A percentile compares a stretch with the other conserved stretches of the same genome.
phyloP scores from a whole-genome alignment of 805 yeast species.

The Lipomyces lipofer region DNA sequence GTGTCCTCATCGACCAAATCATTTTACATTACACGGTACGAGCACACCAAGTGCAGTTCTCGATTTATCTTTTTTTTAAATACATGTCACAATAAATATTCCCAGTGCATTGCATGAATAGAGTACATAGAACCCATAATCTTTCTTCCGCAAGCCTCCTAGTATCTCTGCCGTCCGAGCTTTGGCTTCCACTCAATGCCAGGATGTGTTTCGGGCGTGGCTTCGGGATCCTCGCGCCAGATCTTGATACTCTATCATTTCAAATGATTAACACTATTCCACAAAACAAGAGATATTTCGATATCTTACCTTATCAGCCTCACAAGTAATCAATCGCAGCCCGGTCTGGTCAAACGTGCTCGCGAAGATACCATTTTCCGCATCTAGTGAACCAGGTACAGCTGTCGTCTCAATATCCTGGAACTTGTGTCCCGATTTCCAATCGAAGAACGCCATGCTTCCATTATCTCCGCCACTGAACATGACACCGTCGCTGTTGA shows the following conservation, averaged over 20 bases:
- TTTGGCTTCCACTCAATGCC: conserved; percentile 43
- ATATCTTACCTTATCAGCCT: no score
- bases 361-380: conserved; percentile 68
- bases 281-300: no score
- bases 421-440: conserved; percentile 63
- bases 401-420: conserved; percentile 57
- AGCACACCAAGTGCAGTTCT: no score
- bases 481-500: conserved; percentile 63
- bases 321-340: conserved; percentile 77
- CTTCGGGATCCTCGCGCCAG: conserved; percentile 57
- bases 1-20: no score
- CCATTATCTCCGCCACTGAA: conserved; percentile 89
- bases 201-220: conserved; percentile 43
- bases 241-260: conserved; percentile 72
- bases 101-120: no score
- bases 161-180: conserved; percentile 23
- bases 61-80: no score
- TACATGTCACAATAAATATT: no score
- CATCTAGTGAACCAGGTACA: conserved; percentile 67
- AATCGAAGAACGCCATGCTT: conserved; percentile 71
- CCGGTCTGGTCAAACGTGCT: conserved; percentile 80
- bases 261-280: no score
- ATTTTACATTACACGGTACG: no score
- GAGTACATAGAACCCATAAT: no score
- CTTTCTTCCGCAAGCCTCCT: neutral